Evolutionary conservation across 768 basidiomycete species (phyloP).

Genomic region (Rubroboletus satanas): DNA sequence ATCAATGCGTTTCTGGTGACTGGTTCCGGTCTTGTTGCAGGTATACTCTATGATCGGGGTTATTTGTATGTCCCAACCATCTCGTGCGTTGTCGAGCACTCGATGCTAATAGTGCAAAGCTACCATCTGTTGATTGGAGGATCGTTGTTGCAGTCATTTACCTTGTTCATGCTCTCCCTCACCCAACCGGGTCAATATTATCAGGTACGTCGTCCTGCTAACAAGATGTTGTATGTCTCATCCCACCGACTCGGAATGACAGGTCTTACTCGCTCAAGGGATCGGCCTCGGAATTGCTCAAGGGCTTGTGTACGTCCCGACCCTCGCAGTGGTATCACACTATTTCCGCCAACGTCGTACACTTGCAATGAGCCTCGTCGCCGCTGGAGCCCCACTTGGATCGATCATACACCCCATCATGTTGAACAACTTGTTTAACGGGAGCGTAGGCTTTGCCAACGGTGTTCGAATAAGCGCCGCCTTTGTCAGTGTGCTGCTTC

Average conservation of each 20-base stretch:
- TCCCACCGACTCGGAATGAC: neutral
- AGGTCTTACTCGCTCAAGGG: constrained; percentile 51
- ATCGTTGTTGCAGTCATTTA: constrained; percentile 39
- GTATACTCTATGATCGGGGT: constrained; percentile 49
- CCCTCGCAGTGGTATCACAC: constrained; percentile 41
- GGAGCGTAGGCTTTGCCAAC: constrained; percentile 36
- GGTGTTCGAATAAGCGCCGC: constrained; percentile 50
- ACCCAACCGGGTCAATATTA: constrained; percentile 40
- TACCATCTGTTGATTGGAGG: constrained; percentile 45
- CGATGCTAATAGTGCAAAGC: constrained; percentile 23
- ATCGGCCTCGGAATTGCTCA: constrained; percentile 42
- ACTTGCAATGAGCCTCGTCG: constrained; percentile 42
- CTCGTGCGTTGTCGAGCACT: neutral
- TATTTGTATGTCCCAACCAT: constrained; percentile 36
- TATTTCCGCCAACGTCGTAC: constrained; percentile 41
- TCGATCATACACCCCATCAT: constrained; percentile 24
- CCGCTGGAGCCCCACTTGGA: constrained; percentile 36
- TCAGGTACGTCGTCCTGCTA: constrained; percentile 31
- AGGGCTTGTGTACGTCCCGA: constrained; percentile 46
- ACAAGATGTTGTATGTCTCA: neutral
- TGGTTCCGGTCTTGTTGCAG: constrained; percentile 38
- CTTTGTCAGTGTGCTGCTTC: constrained; percentile 35
- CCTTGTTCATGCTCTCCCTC: constrained; percentile 45
- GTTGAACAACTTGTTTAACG: constrained; percentile 29
- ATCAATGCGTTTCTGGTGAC: constrained; percentile 41